Evolutionary conservation across 2,329 filamentous ascomycete genomes (phyloP), one percentile per base, ranked within the genome.

Genomic region (Ophiocordyceps camponoti-floridani): DNA sequence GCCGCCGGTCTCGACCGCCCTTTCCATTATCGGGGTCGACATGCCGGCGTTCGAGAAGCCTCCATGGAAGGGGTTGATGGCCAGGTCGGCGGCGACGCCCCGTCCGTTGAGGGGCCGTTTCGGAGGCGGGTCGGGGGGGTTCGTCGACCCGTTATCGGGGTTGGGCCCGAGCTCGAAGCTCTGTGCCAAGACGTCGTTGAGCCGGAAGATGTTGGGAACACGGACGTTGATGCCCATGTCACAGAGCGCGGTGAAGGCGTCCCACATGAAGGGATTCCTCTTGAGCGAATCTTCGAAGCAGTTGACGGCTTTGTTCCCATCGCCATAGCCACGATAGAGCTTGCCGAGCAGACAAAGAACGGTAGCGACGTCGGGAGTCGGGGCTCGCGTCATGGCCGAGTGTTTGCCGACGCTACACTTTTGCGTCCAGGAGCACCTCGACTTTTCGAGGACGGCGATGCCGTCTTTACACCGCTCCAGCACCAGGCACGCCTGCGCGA

Each of bases 241-340:
- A 58, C 88, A 94, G 8, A 98, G 72, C 14, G 77, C 82, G 19
- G 81, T 79, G 55, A 96, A 96, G 0, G 89, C 88, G 67, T 98
- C 91, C 91, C 91, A 98, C 75, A 94, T 91, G 62, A 96, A 89
- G 1, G 91, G 88, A 56, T 96, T 98, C 45, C 79, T 62, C 62
- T 88, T 93, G 54, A 98, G 66, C 6, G 88, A 78, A 48, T 93
- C 86, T 52, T 94, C 86, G 57, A 91, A 96, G 59, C 77, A 86
- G 51, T 83, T 75, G 14, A 89, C 78, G 8, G 91, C 88, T 61
- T 84, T 87, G 53, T 82, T 82, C 55, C 83, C 83, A 54, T 84
- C 73, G 53, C 94, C 83, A 53, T 91, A 81, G 2, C 76, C 84
- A 43, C 82, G 77, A 65, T 87, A 89, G 27, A 98, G 68, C 62